Base-by-base conservation (phyloP, 2,329 filamentous ascomycete genomes). In the Drechslerella coelobrocha region DNA sequence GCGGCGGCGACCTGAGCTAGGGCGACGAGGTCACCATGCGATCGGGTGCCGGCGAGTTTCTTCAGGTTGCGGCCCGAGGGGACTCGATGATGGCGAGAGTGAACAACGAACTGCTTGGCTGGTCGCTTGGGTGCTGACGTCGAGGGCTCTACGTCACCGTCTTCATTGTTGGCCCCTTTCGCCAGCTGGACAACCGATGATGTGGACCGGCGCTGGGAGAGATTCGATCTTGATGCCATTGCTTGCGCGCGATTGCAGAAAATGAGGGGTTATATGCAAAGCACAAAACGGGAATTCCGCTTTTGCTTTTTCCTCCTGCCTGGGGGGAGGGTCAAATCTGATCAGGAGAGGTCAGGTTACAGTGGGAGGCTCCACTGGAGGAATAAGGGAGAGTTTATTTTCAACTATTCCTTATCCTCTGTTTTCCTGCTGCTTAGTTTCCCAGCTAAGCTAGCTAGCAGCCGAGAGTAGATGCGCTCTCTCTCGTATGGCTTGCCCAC, bases 81-180 rank as follows among this genome's bases (percentile, higher is more conserved):
- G 26, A 72, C 68, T 55, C 68, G 68, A 57, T 72, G 54, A 54
- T 72, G 68, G 55, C 68, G 68, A 61, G 68, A 57, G 51, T 72
- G 68, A 41, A 72, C 68, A 59, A 66, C 68, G 68, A 66, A 72
- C 53, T 72, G 68, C 50, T 72, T 72, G 34, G 68, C 52, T 7
- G 41, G 54, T 45, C 61, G 54, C 65, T 72, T 72, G 45, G 60
- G 68, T 26, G 61, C 54, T 23, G 68, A 66, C 54, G 68, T 66
- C 60, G 68, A 72, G 54, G 60, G 59, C 57, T 71, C 61, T 61
- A 66, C 60, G 68, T 72, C 61, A 66, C 68, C 68, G 54, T 72
- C 61, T 19, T 61, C 66, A 57, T 61, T 45, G 27, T 23, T 51
- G 66, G 63, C 57, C 24, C 51, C 54, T 59, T 66, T 72, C 29